Conservation (phyloP, 352 stramenopile genomes). For the Globisporangium paroecandrum region DNA sequence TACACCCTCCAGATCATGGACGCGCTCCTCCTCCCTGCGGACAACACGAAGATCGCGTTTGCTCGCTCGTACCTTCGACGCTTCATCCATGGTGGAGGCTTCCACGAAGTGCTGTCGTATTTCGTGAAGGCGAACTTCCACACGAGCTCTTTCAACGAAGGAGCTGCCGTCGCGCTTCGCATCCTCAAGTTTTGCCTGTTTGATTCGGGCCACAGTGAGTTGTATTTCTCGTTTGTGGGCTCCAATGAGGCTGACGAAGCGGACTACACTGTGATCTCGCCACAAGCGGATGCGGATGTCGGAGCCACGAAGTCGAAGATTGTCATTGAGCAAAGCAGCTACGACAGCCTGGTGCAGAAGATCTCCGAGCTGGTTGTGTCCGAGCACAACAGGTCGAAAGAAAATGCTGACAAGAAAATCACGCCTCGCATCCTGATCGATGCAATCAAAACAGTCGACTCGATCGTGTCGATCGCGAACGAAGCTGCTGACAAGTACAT, state of each 20-base stretch:
- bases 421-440: conserved; percentile 79
- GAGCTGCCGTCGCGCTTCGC: conserved; percentile 71
- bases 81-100: conserved; percentile 74
- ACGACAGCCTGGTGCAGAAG: conserved; percentile 71
- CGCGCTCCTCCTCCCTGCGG: conserved; percentile 70
- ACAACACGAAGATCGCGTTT: conserved; percentile 52
- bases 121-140: conserved; percentile 74
- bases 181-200: conserved; percentile 86
- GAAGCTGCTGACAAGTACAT: conserved; percentile 68
- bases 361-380: conserved; percentile 79
- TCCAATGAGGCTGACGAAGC: conserved; percentile 18
- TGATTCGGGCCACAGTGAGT: conserved; percentile 55
- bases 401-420: conserved; percentile 33
- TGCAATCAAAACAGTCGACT: conserved; percentile 79
- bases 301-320: conserved; percentile 33
- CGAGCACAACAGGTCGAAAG: conserved; percentile 47
- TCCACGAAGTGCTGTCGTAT: conserved; percentile 81
- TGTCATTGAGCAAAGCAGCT: conserved; percentile 52
- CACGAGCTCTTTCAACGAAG: conserved; percentile 79
- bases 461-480: conserved; percentile 68
- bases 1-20: conserved; percentile 89
- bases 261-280: conserved; percentile 18
- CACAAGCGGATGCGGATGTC: conserved; percentile 16
- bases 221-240: conserved; percentile 30
- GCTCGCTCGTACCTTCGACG: conserved; percentile 58